phyloP scores from a whole-genome alignment of 1,284 basidiomycete genomes.

The Schizophyllum commune region DNA sequence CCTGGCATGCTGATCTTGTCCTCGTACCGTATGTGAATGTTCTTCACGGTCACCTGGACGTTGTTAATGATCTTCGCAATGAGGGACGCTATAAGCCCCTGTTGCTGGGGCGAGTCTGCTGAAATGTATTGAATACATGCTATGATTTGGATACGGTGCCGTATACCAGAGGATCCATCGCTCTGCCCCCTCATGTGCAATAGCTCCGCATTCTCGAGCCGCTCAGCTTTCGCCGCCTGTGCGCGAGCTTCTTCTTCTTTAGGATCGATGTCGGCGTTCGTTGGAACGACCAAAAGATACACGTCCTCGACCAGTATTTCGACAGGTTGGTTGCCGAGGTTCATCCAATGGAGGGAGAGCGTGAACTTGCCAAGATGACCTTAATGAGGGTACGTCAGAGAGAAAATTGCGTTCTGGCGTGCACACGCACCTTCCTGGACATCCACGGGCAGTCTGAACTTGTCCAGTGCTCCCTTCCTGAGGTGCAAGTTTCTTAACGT shows the following conservation, averaged over 20 bases:
- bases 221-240: constrained; percentile 86
- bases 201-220: constrained; percentile 84
- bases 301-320: constrained; percentile 93
- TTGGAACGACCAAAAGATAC: constrained; percentile 88
- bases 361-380: constrained; percentile 92
- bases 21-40: constrained; percentile 95
- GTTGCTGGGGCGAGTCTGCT: constrained; percentile 64
- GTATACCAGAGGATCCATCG: constrained; percentile 4
- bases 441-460: constrained; percentile 94
- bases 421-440: constrained; percentile 75
- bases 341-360: constrained; percentile 93
- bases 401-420: constrained; percentile 2
- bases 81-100: constrained; percentile 80
- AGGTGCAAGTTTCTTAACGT: constrained; percentile 78
- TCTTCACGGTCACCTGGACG: constrained; percentile 91
- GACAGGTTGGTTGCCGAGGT: constrained; percentile 89
- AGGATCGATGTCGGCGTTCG: constrained; percentile 66
- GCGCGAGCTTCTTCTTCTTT: constrained; percentile 81
- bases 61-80: constrained; percentile 94
- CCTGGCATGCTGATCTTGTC: constrained; percentile 92
- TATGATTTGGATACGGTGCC: neutral
- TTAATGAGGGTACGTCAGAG: constrained; percentile 22
- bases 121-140: constrained; percentile 4
- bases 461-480: constrained; percentile 93
- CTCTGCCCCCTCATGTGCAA: constrained; percentile 66